A percentile compares a stretch with the other conserved stretches of the same genome.
Evolutionary conservation across 257 asterid species (phyloP).

Genomic region (Fraxinus excelsior): DNA sequence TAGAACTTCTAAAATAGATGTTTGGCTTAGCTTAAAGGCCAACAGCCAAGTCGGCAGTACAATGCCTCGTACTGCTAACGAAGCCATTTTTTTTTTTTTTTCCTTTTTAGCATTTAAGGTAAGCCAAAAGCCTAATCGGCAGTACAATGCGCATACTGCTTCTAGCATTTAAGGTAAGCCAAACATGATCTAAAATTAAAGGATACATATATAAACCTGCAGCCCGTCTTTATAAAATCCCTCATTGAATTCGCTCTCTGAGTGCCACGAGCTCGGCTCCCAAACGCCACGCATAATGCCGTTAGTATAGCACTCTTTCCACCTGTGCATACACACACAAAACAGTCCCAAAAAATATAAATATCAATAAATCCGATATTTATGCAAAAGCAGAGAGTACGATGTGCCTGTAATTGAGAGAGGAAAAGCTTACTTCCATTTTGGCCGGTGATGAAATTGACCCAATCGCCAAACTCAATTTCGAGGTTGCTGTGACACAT

Average conservation of each 20-base stretch:
- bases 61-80: not conserved
- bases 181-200: not conserved
- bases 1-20: too few relatives aligned
- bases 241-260: constrained; percentile 80
- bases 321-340: constrained; percentile 41
- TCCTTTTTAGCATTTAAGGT: not conserved
- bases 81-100: not conserved
- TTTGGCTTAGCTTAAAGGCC: not conserved
- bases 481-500: constrained; percentile 93
- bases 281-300: constrained; percentile 89
- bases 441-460: constrained; percentile 95
- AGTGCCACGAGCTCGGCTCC: constrained; percentile 92
- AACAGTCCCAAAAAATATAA: not conserved
- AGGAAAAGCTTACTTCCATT: constrained; percentile 71
- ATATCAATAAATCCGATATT: not conserved
- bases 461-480: constrained; percentile 68
- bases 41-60: not conserved
- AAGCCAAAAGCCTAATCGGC: not conserved
- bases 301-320: constrained; percentile 96
- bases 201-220: constrained; percentile 55
- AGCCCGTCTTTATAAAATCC: constrained; percentile 88
- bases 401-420: constrained; percentile 2
- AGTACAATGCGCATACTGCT: not conserved
- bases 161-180: not conserved
- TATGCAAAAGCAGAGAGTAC: not conserved